Percentiles rank a stretch among this genome's conserved stretches.
Conservation (phyloP, 179 eudicot genomes). For the Beta macrorhiza region DNA sequence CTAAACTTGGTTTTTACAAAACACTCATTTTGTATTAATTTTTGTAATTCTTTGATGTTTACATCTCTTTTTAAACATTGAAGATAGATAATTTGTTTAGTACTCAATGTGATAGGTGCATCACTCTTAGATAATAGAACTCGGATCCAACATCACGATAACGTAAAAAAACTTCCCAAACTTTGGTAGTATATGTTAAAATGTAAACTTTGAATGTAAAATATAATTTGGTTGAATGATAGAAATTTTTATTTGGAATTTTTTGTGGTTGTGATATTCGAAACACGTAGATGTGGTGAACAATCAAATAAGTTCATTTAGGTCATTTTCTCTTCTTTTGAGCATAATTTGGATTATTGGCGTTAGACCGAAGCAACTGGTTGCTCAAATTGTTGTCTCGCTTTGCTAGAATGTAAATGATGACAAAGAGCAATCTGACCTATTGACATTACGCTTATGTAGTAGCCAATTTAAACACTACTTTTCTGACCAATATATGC, state of each 20-base stretch:
- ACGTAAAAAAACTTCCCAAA: no score
- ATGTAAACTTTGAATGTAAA: no score
- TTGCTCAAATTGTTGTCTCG: conserved; percentile 12
- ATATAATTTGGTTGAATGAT: neutral
- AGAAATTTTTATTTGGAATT: neutral
- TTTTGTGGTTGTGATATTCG: neutral
- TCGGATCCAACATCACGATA: no score
- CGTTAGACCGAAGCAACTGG: conserved; percentile 10
- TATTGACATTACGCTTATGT: conserved; percentile 1
- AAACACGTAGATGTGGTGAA: neutral
- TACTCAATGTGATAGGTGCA: no score
- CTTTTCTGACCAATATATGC: neutral
- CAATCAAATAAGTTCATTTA: neutral
- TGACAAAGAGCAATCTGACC: conserved; percentile 4
- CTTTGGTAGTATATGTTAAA: no score
- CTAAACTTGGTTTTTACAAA: no score
- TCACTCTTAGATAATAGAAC: no score
- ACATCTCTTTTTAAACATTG: no score
- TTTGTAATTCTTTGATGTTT: no score
- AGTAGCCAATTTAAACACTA: conserved; percentile 11
- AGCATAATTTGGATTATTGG: conserved; percentile 1
- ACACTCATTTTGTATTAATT: no score
- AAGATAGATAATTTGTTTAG: no score
- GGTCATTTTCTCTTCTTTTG: conserved; percentile 10
- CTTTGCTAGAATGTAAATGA: conserved; percentile 6